Base-by-base conservation (phyloP, 768 basidiomycete genomes). In the Asterophora parasitica region DNA sequence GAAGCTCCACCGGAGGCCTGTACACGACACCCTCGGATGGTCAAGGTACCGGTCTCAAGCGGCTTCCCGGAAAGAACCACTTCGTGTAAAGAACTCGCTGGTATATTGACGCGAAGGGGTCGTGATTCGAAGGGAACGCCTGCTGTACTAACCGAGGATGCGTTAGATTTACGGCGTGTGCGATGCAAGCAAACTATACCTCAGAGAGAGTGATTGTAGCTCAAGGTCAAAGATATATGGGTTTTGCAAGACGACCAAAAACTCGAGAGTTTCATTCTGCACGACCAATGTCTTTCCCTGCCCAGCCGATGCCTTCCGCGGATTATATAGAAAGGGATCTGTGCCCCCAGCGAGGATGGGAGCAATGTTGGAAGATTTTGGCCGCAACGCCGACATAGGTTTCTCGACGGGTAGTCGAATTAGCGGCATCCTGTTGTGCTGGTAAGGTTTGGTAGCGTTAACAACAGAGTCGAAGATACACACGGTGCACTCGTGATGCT, bases 221-320 rank as follows among this genome's bases (percentile, higher is more conserved):
- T 97, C 92, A 10, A 99, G 73, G 51, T 94, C 91, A 64, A 98
- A 95, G 3, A 90, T 79, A 64, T 85, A 95, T 1, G 92, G 91
- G 64, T 99, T 99, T 48, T 82, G 81, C n/a, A 99, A 66, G 16
- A 85, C 84, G 37, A 98, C 71, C 7, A 83, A 75, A 55, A 97
- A 78, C 56, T 98, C 93, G 26, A 92, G 68, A 3, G 68, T 65
- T 63, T 98, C 96, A 55, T 85, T 85, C 61, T 89, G 88, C 1
- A 92, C 88, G 11, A 93, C 76, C 10, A 87, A 58, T 0, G 77
- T 70, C 70, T 81, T 77, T 6, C 69, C 74, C 82, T 83, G 82
- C 12, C 73, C 72, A 26, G 73, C 68, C 34, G 70, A 64, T 6
- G 76, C 65, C 59, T 78, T 82, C 48, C 94, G 74, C 2, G 95